phyloP scores from a whole-genome alignment of 1,139 yeast species.

The Candida sp. region DNA sequence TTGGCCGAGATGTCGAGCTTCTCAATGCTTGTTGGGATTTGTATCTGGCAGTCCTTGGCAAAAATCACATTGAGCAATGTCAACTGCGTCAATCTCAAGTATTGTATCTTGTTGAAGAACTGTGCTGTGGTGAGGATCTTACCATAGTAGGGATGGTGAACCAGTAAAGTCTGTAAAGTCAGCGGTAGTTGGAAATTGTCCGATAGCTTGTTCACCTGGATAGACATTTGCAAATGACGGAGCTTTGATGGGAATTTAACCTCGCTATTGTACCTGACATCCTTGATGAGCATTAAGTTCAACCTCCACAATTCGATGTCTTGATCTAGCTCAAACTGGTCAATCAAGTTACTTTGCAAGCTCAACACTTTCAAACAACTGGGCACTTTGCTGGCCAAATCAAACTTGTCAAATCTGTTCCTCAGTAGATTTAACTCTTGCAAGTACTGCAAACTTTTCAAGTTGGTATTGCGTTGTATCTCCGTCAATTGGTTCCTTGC shows the following conservation, averaged over 20 bases:
- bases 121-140: constrained; percentile 4
- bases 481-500: constrained; percentile 10
- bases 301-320: neutral
- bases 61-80: constrained; percentile 5
- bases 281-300: constrained; percentile 1
- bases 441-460: constrained; percentile 4
- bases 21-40: constrained; percentile 6
- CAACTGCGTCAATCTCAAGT: constrained; percentile 3
- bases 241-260: constrained; percentile 1
- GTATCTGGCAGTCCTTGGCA: neutral
- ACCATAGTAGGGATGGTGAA: constrained; percentile 9
- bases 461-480: constrained; percentile 6
- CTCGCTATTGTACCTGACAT: neutral
- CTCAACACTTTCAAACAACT: neutral
- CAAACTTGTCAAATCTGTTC: constrained; percentile 8
- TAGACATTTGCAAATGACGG: constrained; percentile 3
- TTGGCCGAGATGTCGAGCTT: constrained; percentile 6
- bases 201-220: constrained; percentile 2
- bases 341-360: constrained; percentile 8
- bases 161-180: constrained; percentile 8
- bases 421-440: constrained; percentile 10
- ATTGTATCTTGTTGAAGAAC: constrained; percentile 9
- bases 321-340: constrained; percentile 2
- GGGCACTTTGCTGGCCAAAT: constrained; percentile 1
- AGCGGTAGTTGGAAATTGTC: constrained; percentile 8